phyloP scores from a whole-genome alignment of 371 early-diverging fungal species.

The Hamiltosporidium magnivora region DNA sequence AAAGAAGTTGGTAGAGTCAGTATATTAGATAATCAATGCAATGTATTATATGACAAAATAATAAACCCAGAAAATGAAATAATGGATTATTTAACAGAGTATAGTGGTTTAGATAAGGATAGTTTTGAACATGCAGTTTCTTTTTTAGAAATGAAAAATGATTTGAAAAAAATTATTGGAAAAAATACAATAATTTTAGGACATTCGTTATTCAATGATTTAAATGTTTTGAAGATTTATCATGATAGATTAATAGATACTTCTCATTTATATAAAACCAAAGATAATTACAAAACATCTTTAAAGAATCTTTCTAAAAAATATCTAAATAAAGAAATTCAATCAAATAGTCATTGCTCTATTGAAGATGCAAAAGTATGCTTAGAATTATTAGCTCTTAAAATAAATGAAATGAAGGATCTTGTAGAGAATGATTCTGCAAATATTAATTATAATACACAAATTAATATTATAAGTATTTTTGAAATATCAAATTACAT shows the following conservation, averaged over 20 bases:
- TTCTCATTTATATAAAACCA: conserved; percentile 36
- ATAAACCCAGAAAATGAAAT: conserved; percentile 36
- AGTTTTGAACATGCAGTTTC: conserved; percentile 20
- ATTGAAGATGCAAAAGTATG: conserved; percentile 39
- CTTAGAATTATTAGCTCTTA: conserved; percentile 26
- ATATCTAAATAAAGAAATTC: conserved; percentile 42
- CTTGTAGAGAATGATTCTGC: too few relatives aligned
- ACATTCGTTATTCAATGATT: conserved; percentile 53
- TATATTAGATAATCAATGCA: conserved; percentile 35
- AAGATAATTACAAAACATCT: conserved; percentile 33
- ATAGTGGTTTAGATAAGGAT: conserved; percentile 38
- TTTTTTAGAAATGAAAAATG: conserved; percentile 13
- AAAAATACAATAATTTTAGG: conserved; percentile 49
- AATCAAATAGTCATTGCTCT: conserved; percentile 38
- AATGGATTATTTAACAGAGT: conserved; percentile 47
- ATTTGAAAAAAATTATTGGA: conserved; percentile 44
- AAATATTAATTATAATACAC: too few relatives aligned
- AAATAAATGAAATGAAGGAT: conserved; percentile 14
- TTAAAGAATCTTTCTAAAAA: conserved; percentile 33
- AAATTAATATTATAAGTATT: too few relatives aligned
- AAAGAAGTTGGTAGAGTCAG: conserved; percentile 43
- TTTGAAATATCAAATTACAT: too few relatives aligned
- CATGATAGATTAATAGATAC: conserved; percentile 53
- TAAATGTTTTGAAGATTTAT: conserved; percentile 37
- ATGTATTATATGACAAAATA: conserved; percentile 45